Base-by-base conservation (phyloP, 331 rosid species). In the Pyracantha coccinea region DNA sequence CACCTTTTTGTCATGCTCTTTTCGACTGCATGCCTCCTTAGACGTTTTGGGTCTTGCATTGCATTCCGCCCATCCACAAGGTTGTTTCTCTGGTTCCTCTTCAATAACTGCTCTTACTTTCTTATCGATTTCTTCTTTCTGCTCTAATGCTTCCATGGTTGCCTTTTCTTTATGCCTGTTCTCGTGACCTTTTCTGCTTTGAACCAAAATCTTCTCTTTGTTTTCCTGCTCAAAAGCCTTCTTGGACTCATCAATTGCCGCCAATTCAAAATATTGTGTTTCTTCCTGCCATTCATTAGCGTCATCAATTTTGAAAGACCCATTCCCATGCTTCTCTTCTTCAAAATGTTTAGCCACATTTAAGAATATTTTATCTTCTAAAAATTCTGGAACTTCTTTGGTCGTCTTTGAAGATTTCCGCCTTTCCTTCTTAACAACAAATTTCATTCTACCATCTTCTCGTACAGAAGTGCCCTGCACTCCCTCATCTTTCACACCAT, bases 211-310 rank as follows among this genome's bases (percentile, higher is more conserved):
- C 76, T 80, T 83, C 25, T 83, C 52, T 64, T 57, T 78, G 69
- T 79, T 85, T 66, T 61, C 75, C 6, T 69, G 84, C 69, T 64
- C 91, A 82, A 78, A 68, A 81, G 74, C 83, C 77, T 75, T 81
- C 35, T 62, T 84, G 60, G 92, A 72, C 50, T 87, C 88, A 77
- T 88, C 90, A 63, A 86, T 41, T 83, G 97, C 89, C 57, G 80
- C 90, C 91, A 94, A 83, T 81, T 92, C 98, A 77, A 92, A 87
- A 89, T 88, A 89, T 19, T 86, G 90, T 15, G 89, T 81, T 80
- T 78, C 99, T 81, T 90, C 97, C 82, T 88, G 91, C 97, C 92
- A 89, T 76, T 79, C 84, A 58, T 86, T 87, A 73, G 83, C 81
- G 68, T 78, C 84, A 77, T 75, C 85, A 74, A 86, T 79, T 60